Percentiles rank a stretch among this genome's conserved stretches.
phyloP scores from a whole-genome alignment of 2,329 filamentous ascomycete species.

The Myriosclerotinia duriaeana region DNA sequence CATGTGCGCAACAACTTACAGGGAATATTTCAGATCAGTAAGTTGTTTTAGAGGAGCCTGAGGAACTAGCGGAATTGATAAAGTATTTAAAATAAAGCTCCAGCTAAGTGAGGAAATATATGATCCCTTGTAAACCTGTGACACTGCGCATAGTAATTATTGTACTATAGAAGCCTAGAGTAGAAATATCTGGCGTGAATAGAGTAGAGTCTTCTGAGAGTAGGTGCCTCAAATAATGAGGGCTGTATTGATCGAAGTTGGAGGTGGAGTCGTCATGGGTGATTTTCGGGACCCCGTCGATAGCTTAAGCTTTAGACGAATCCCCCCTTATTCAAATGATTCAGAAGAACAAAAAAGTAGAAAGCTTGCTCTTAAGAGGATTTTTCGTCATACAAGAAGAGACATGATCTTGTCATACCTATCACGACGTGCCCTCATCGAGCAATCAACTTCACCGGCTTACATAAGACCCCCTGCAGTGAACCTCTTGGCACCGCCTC shows the following conservation, averaged over 20 bases:
- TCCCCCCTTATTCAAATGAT: not conserved
- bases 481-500: slow-evolving; percentile 12
- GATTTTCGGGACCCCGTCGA: slow-evolving; percentile 1
- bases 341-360: not conserved
- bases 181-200: not conserved
- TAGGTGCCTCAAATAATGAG: not conserved
- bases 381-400: not conserved
- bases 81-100: too few species aligned
- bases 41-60: too few species aligned
- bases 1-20: too few species aligned
- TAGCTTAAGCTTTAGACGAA: not conserved
- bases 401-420: not conserved
- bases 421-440: not conserved
- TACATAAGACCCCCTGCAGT: not conserved
- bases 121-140: too few species aligned
- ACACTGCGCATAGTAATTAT: too few species aligned
- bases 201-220: not conserved
- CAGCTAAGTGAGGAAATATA: too few species aligned
- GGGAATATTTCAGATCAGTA: too few species aligned
- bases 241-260: not conserved
- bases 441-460: slow-evolving; percentile 11
- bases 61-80: too few species aligned
- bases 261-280: slow-evolving; percentile 8
- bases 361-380: not conserved
- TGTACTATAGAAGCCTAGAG: not conserved